Evolutionary conservation across 805 yeast genomes (phyloP).

Genomic region (Lachancea fermentati): DNA sequence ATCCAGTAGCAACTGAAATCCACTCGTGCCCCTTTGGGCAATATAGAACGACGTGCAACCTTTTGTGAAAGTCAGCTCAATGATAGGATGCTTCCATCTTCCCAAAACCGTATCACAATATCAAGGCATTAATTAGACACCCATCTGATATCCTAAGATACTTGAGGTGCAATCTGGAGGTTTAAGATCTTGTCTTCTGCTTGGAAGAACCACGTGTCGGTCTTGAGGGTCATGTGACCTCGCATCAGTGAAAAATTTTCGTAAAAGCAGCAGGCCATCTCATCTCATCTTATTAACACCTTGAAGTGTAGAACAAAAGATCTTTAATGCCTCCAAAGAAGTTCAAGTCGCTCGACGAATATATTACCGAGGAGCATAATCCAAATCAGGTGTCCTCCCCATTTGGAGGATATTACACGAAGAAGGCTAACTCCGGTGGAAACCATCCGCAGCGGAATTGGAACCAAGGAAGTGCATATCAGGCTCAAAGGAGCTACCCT

Average conservation of each 20-base stretch:
- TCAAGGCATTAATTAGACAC: too few relatives aligned
- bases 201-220: not conserved
- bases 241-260: slow-evolving; percentile 3
- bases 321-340: slow-evolving; percentile 31
- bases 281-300: slow-evolving; percentile 6
- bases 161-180: too few relatives aligned
- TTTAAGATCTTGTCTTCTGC: too few relatives aligned
- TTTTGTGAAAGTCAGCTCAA: too few relatives aligned
- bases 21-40: too few relatives aligned
- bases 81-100: too few relatives aligned
- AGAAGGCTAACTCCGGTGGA: slow-evolving; percentile 9
- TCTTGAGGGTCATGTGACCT: not conserved
- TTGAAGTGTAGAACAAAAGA: slow-evolving; percentile 1
- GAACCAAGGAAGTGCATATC: slow-evolving; percentile 18
- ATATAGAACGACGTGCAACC: too few relatives aligned
- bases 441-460: slow-evolving; percentile 18
- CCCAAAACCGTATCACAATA: too few relatives aligned
- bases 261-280: slow-evolving; percentile 3
- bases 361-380: slow-evolving; percentile 27
- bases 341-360: slow-evolving; percentile 26
- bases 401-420: slow-evolving; percentile 32
- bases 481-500: slow-evolving; percentile 7
- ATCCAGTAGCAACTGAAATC: too few relatives aligned
- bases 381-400: slow-evolving; percentile 29
- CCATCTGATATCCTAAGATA: too few relatives aligned